Evolutionary conservation across 495 filamentous ascomycete genomes (phyloP).

Genomic region (Immersiella caudata): DNA sequence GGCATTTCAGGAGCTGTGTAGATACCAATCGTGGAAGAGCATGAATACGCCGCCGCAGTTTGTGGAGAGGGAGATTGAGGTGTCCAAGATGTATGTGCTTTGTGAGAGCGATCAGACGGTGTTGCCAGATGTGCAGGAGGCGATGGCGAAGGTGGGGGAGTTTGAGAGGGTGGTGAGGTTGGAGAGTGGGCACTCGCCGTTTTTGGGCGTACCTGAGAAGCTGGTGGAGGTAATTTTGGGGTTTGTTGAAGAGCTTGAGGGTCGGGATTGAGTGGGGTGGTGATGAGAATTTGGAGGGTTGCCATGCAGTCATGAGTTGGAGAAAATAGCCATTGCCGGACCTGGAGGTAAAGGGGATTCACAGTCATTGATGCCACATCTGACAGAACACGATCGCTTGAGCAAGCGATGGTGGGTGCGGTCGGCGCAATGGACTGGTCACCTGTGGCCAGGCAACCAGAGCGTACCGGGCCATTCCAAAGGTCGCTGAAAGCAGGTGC

Average conservation of each 20-base stretch:
- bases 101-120: constrained; percentile 15
- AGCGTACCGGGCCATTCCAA: too few species aligned
- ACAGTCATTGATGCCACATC: too few species aligned
- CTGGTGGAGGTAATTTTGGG: not conserved
- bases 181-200: constrained; percentile 14
- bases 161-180: constrained; percentile 18
- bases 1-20: not conserved
- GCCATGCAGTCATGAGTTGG: too few species aligned
- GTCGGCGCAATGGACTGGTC: too few species aligned
- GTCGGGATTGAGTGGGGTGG: too few species aligned
- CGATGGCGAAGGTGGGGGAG: constrained; percentile 5
- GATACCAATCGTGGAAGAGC: constrained; percentile 4
- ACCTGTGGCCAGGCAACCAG: too few species aligned
- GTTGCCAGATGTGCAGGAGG: not conserved
- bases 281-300: too few species aligned
- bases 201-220: constrained; percentile 7
- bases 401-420: too few species aligned
- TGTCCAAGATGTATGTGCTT: constrained; percentile 15
- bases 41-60: constrained; percentile 2
- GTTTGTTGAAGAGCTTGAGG: not conserved
- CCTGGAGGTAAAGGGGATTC: too few species aligned
- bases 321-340: too few species aligned
- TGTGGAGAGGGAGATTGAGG: constrained; percentile 3
- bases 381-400: too few species aligned
- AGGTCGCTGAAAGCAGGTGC: too few species aligned